A percentile compares a stretch with the other conserved stretches of the same genome.
phyloP scores from a whole-genome alignment of 2,329 filamentous ascomycete genomes.

The Bipolaris cookei region DNA sequence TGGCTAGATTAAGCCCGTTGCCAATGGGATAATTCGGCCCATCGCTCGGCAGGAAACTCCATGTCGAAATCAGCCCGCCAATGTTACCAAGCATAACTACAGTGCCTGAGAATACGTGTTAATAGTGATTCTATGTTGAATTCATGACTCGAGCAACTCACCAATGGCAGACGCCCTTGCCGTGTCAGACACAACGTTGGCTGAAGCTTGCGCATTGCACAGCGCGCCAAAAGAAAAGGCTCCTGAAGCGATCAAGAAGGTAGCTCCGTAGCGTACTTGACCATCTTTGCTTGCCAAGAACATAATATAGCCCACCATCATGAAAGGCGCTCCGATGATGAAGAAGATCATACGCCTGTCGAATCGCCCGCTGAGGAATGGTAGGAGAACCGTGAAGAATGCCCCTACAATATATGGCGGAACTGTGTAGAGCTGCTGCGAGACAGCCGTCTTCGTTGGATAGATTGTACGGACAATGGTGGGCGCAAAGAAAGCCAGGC shows the following conservation, averaged over 20 bases:
- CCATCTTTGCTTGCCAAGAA: slow-evolving; percentile 63
- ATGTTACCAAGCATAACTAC: slow-evolving; percentile 76
- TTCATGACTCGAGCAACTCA: neutral
- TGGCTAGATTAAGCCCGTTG: slow-evolving; percentile 73
- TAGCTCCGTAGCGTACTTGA: slow-evolving; percentile 69
- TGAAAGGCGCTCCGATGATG: slow-evolving; percentile 64
- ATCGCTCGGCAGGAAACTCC: slow-evolving; percentile 69
- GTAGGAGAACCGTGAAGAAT: slow-evolving; percentile 69
- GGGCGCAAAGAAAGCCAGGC: slow-evolving; percentile 71
- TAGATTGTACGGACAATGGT: slow-evolving; percentile 76
- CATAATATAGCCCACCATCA: slow-evolving; percentile 73
- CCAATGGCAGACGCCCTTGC: slow-evolving; percentile 70
- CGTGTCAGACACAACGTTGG: slow-evolving; percentile 75
- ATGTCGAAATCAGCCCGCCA: slow-evolving; percentile 71
- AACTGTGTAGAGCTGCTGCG: slow-evolving; percentile 72
- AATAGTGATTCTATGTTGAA: neutral
- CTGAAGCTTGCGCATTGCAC: slow-evolving; percentile 70
- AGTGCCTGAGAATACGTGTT: slow-evolving; percentile 45
- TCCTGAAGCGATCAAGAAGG: slow-evolving; percentile 70
- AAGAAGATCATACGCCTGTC: slow-evolving; percentile 68
- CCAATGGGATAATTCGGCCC: slow-evolving; percentile 72
- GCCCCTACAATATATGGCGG: slow-evolving; percentile 73
- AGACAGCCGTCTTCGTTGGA: slow-evolving; percentile 61
- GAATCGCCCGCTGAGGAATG: slow-evolving; percentile 65
- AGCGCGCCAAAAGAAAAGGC: slow-evolving; percentile 69